Evolutionary conservation across 1,284 basidiomycete genomes (phyloP).

Genomic region (Marasmius fiardii): DNA sequence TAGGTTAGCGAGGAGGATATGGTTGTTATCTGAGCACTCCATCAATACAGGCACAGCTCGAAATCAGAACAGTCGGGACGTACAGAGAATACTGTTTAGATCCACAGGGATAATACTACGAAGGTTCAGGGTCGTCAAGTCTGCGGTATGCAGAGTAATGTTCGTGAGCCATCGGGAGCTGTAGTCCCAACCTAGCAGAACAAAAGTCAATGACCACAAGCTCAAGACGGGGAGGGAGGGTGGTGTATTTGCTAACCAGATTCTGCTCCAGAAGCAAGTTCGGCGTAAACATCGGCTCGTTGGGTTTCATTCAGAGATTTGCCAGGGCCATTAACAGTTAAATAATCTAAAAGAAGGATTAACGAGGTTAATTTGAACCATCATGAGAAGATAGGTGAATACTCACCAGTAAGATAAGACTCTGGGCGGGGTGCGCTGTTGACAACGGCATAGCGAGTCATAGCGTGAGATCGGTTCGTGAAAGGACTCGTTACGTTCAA

Average conservation of each 20-base stretch:
- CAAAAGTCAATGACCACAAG: not conserved
- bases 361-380: not conserved
- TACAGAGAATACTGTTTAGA: constrained; percentile 84
- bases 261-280: constrained; percentile 88
- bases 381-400: not conserved
- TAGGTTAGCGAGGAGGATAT: constrained; percentile 59
- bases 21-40: constrained; percentile 53
- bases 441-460: constrained; percentile 73
- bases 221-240: not conserved
- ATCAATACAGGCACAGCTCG: not conserved
- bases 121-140: constrained; percentile 72
- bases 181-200: constrained; percentile 41
- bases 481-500: constrained; percentile 72
- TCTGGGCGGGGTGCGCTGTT: constrained; percentile 91
- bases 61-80: constrained; percentile 25
- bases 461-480: constrained; percentile 60
- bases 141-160: constrained; percentile 25
- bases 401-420: constrained; percentile 58
- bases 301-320: constrained; percentile 55
- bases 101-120: constrained; percentile 71
- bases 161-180: constrained; percentile 41
- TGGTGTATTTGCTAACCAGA: constrained; percentile 50
- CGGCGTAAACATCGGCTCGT: constrained; percentile 74
- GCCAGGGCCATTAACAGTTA: constrained; percentile 65
- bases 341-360: constrained; percentile 54